phyloP scores from a whole-genome alignment of 768 basidiomycete genomes.

The Porphyrellus cyaneotinctus region DNA sequence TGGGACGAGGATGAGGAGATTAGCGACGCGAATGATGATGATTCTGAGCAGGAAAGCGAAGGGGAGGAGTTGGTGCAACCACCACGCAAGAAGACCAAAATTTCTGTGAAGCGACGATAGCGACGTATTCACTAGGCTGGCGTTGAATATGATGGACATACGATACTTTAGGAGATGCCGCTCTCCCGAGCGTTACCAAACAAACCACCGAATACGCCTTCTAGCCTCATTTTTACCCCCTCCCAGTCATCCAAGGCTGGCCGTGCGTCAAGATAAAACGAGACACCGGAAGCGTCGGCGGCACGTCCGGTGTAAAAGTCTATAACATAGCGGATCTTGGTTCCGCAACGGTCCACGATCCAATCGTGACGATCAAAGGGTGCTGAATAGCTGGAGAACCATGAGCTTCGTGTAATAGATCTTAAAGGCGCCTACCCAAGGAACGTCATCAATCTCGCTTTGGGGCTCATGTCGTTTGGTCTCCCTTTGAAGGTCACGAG shows the following conservation, averaged over 20 bases:
- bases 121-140: slow-evolving; percentile 4
- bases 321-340: slow-evolving; percentile 87
- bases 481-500: slow-evolving; percentile 89
- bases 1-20: slow-evolving; percentile 66
- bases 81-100: slow-evolving; percentile 55
- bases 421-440: slow-evolving; percentile 62
- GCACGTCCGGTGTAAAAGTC: slow-evolving; percentile 92
- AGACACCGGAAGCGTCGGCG: slow-evolving; percentile 48
- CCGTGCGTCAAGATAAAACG: slow-evolving; percentile 92
- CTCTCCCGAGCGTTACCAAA: slow-evolving; percentile 23
- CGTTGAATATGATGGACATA: slow-evolving; percentile 7
- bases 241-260: slow-evolving; percentile 96
- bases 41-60: slow-evolving; percentile 43
- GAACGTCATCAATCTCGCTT: slow-evolving; percentile 76
- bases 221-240: slow-evolving; percentile 78
- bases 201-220: slow-evolving; percentile 48
- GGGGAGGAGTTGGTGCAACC: slow-evolving; percentile 46
- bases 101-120: slow-evolving; percentile 43
- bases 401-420: background rate
- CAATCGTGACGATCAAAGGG: slow-evolving; percentile 99
- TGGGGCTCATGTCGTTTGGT: slow-evolving; percentile 74
- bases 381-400: slow-evolving; percentile 65
- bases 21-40: slow-evolving; percentile 50
- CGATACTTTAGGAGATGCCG: slow-evolving; percentile 11
- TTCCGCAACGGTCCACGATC: slow-evolving; percentile 91